Evolutionary conservation across 768 basidiomycete species (phyloP), one percentile per base, ranked within the genome.

Genomic region (Gyrodon lividus): DNA sequence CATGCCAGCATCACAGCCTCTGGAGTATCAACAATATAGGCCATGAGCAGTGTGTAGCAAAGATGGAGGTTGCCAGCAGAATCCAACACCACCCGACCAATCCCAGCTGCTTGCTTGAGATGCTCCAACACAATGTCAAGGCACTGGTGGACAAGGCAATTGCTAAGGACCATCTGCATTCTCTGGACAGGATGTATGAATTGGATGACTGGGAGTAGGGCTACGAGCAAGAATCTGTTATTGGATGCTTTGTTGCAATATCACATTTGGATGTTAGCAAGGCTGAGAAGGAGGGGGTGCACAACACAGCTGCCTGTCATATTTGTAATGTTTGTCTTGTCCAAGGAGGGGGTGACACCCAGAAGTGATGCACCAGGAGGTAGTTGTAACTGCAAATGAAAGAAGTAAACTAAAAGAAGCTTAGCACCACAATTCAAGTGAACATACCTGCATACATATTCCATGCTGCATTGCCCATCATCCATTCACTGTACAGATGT

Each of bases 1-100:
- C 68, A 54, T 1, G 67, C 56, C n/a, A 72, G 46, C 35, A 65
- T 42, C 4, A 54, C 46, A 12, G 68, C 59, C 56, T 72, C 70
- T 0, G 68, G 69, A 7, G 63, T 68, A 50, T 74, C 67, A 4
- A 64, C 64, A 16, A 72, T 70, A 49, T 62, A 69, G 0, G 63
- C 54, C 7, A 58, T 64, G 5, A 71, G 49, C 3, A 65, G 67
- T 0, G 66, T 69, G 48, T 58, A 69, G 33, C 62, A 65, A 17
- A 58, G 60, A 2, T 55, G 48, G 5, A 44, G 17, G 16, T 56
- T 39, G 2, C 61, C 54, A 2, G n/a, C 23, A 1, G 61, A 65
- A 47, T 71, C 64, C 6, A 56, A 58, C 62, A 73, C 62, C 55
- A 66, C 59, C 10, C 56, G 41, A 0, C 71, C 68, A 10, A 46